Evolutionary conservation across 225 moss, liverwort and hornwort genomes (phyloP).

Genomic region (Marchantia polymorpha): DNA sequence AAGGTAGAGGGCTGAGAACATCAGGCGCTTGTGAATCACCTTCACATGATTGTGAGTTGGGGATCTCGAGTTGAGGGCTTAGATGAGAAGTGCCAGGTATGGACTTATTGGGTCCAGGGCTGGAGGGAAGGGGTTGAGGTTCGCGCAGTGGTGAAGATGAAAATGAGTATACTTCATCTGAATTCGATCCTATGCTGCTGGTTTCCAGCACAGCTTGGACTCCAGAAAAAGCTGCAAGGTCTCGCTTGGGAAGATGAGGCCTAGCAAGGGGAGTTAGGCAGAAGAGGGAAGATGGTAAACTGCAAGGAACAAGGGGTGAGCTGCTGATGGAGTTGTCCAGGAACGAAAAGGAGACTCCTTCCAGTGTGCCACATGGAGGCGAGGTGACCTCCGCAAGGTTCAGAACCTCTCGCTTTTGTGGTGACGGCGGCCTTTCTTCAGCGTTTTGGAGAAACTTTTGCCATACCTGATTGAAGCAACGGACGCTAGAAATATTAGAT

Average conservation of each 20-base stretch:
- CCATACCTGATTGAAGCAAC: conserved; percentile 25
- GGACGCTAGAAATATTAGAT: not conserved
- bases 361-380: conserved; percentile 8
- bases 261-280: conserved; percentile 28
- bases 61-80: not conserved
- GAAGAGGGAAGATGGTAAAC: conserved; percentile 20
- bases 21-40: not conserved
- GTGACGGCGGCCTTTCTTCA: conserved; percentile 1
- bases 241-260: not conserved
- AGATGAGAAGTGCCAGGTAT: not conserved
- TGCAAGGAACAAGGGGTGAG: conserved; percentile 31
- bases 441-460: conserved; percentile 15
- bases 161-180: not conserved
- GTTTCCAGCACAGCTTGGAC: conserved; percentile 3
- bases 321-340: conserved; percentile 21
- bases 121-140: not conserved
- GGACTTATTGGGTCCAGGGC: not conserved
- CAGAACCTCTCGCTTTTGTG: conserved; percentile 5
- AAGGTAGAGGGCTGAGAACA: not conserved
- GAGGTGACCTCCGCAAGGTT: conserved; percentile 6
- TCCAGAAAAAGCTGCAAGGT: not conserved
- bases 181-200: not conserved
- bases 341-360: not conserved
- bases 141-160: not conserved
- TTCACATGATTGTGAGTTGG: not conserved